Percentiles rank a stretch among this genome's conserved stretches.
phyloP scores from a whole-genome alignment of 768 basidiomycete species.

The Fistulinella prunicolor region DNA sequence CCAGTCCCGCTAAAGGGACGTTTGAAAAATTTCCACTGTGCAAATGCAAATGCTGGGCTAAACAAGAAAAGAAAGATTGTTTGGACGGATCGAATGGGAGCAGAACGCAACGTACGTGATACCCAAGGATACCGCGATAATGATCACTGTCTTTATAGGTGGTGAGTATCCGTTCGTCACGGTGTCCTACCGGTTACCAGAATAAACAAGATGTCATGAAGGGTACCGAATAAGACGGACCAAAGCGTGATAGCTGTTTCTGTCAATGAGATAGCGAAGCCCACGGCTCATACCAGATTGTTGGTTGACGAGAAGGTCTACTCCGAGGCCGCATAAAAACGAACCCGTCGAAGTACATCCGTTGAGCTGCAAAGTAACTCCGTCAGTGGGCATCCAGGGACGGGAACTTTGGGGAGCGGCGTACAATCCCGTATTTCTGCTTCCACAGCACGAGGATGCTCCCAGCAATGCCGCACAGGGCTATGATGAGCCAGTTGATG shows the following conservation, averaged over 20 bases:
- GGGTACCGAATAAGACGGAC: constrained; percentile 35
- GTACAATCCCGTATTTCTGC: constrained; percentile 50
- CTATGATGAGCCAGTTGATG: constrained; percentile 55
- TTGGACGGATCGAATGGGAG: not conserved
- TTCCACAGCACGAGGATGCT: constrained; percentile 42
- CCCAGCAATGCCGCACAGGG: constrained; percentile 40
- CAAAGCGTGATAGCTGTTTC: constrained; percentile 53
- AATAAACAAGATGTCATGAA: not conserved
- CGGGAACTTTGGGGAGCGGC: constrained; percentile 12
- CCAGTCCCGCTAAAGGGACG: constrained; percentile 42
- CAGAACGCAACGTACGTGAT: constrained; percentile 46
- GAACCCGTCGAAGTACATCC: constrained; percentile 59
- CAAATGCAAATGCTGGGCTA: constrained; percentile 52
- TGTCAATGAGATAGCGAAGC: constrained; percentile 60
- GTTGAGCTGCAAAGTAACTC: constrained; percentile 33
- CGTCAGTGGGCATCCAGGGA: constrained; percentile 2
- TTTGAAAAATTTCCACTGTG: constrained; percentile 52
- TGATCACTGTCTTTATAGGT: constrained; percentile 45
- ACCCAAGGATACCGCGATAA: constrained; percentile 51
- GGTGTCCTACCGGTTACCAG: constrained; percentile 40
- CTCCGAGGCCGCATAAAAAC: constrained; percentile 53
- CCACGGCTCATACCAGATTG: constrained; percentile 65
- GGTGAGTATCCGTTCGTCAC: constrained; percentile 49
- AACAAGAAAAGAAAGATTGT: not conserved
- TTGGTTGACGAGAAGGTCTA: constrained; percentile 54